These are phyloP conservation scores for Pneumocystis sp. DNA, from an alignment of 1,139 yeast species.

Conservation along the genomic window DNA sequence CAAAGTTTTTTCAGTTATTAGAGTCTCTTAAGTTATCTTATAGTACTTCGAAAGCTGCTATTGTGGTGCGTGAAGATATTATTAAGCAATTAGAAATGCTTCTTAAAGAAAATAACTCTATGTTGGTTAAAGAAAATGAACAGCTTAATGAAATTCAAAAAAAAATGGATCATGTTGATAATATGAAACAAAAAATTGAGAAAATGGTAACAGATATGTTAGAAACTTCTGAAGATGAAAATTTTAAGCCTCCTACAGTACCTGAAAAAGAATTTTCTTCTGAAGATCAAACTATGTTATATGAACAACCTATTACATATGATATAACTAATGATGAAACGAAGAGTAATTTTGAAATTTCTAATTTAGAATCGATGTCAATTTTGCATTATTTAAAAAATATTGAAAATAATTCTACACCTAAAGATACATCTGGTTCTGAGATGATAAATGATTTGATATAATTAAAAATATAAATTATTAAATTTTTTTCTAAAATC, in stretches of 20 bases:
- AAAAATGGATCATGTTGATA: constrained; percentile 27
- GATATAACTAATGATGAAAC: neutral
- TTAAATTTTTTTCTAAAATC: neutral
- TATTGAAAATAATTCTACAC: neutral
- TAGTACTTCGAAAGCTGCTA: constrained; percentile 26
- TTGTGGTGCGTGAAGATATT: constrained; percentile 30
- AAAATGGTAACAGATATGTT: constrained; percentile 26
- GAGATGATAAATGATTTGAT: neutral
- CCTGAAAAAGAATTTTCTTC: neutral
- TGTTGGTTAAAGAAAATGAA: constrained; percentile 33
- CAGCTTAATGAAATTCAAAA: constrained; percentile 32
- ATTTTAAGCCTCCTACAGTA: neutral
- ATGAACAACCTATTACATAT: neutral
- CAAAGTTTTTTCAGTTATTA: constrained; percentile 25
- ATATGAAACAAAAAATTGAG: constrained; percentile 34
- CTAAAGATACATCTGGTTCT: neutral
- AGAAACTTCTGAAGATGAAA: neutral
- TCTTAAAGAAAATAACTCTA: constrained; percentile 30
- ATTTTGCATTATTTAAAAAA: neutral
- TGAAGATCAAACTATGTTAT: neutral
- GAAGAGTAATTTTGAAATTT: neutral
- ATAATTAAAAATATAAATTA: neutral
- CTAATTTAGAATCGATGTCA: neutral
- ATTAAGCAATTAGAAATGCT: constrained; percentile 32
- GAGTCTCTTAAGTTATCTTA: constrained; percentile 10